Evolutionary conservation across 305 asterid species (phyloP).

Genomic region (Solanum hybrid): DNA sequence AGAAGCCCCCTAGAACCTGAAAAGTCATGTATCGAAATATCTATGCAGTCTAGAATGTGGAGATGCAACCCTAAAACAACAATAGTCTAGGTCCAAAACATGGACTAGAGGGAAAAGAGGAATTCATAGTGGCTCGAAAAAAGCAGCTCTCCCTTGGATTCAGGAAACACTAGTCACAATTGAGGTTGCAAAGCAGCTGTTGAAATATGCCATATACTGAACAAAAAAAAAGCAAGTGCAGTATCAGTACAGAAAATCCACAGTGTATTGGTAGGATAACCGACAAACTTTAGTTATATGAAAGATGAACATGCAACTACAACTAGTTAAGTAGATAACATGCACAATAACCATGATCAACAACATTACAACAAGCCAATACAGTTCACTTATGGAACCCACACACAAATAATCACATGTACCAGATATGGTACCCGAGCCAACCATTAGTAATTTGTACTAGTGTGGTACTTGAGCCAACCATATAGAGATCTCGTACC

Average conservation of each 20-base stretch:
- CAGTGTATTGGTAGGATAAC: background rate
- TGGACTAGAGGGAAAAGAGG: background rate
- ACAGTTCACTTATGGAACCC: background rate
- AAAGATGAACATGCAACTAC: background rate
- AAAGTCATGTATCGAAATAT: background rate
- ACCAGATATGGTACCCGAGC: background rate
- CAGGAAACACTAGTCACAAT: background rate
- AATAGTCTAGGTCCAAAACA: background rate
- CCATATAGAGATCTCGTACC: background rate
- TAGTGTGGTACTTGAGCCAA: background rate
- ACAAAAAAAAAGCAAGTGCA: background rate
- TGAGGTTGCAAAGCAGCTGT: too few relatives aligned
- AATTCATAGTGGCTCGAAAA: background rate
- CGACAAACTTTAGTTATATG: background rate
- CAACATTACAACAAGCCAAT: background rate
- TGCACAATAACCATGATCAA: background rate
- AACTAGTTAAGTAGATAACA: background rate
- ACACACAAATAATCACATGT: background rate
- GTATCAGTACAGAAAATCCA: background rate
- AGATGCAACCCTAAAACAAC: background rate
- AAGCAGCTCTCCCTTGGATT: background rate
- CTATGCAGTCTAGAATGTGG: background rate
- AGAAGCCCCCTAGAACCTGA: too few relatives aligned
- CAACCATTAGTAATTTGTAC: background rate
- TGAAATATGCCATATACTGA: background rate